Base-by-base conservation (phyloP, 257 asterid species). In the Marsdenia floribunda region DNA sequence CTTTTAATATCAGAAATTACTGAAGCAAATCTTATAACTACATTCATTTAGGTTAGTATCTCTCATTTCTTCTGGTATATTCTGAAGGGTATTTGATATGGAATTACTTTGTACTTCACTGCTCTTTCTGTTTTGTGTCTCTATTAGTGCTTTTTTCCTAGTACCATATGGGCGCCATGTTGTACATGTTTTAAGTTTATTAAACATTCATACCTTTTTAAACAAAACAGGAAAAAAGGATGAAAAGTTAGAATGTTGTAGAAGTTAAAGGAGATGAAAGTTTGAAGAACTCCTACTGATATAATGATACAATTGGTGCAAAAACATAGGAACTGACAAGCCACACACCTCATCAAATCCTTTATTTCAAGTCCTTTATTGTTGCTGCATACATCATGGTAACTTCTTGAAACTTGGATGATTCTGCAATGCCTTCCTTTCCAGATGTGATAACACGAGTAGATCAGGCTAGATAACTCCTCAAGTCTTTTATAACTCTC, bases 1-100 rank as follows among this genome's bases (percentile, higher is more conserved):
- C 70, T 94, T 90, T 80, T 94, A 88, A 33, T 16, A 73, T 60
- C 60, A 69, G 85, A 70, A 70, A 75, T 68, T 57, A 78, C 74
- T 49, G 74, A 46, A 19, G 83, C 2, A 44, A 70, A 71, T 74
- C 58, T 55, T 70, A 68, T 54, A 70, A 42, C 55, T 57, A 11
- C 55, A 63, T 38, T 19, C 53, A 71, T 58, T 73, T 70, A 38
- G 82, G 53, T 63, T 74, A 68, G 60, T 38, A 72, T 18, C 67
- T 37, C n/a, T 33, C 22, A 29, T 33, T 16, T 33, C 18, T 26
- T 35, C 7, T 15, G 4, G 10, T 11, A 26, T 44, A 35, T 35
- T 33, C 49, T 64, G 4, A 35, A 64, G 47, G 24, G 19, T 35
- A 64, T 12, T 2, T 6, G 19, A 15, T 35, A 24, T 12, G 40